phyloP scores from a whole-genome alignment of 2,329 filamentous ascomycete genomes.

The Aspergillus oerlinghausenensis region DNA sequence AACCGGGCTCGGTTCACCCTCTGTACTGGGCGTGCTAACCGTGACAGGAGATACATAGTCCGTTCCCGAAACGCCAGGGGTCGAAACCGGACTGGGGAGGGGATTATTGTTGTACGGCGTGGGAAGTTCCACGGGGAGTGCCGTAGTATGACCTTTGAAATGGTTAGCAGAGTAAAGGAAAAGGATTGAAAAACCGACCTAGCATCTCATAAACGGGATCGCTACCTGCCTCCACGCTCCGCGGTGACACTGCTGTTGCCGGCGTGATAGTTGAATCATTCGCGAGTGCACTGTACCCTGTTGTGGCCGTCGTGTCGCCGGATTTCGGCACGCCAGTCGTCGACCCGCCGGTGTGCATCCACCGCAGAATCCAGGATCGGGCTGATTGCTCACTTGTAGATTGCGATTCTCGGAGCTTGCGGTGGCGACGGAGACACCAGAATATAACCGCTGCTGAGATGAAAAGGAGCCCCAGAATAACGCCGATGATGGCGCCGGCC shows the following conservation, averaged over 20 bases:
- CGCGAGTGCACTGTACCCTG: not conserved
- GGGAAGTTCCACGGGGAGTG: conserved; percentile 8
- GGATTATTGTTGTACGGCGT: conserved; percentile 7
- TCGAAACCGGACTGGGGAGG: not conserved
- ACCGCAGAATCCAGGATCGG: conserved; percentile 4
- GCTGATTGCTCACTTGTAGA: conserved; percentile 2
- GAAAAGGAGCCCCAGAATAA: conserved; percentile 17
- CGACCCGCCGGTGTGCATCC: conserved; percentile 3
- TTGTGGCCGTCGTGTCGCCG: conserved; percentile 1
- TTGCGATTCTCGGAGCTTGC: not conserved
- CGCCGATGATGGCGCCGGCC: conserved; percentile 52
- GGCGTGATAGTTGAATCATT: not conserved
- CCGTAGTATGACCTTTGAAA: not conserved
- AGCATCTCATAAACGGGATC: conserved; percentile 11
- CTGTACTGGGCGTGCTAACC: not conserved
- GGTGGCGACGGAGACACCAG: conserved; percentile 17
- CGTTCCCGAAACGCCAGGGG: not conserved
- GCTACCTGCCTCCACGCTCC: conserved; percentile 2
- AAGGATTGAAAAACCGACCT: not conserved
- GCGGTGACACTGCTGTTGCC: not conserved
- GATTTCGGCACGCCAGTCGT: not conserved
- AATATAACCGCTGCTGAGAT: conserved; percentile 16
- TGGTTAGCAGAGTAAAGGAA: not conserved
- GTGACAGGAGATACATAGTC: conserved; percentile 7
- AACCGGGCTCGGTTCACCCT: not conserved